Evolutionary conservation across 1,139 yeast species (phyloP).

Genomic region (Saccharomycopsis crataegensis): DNA sequence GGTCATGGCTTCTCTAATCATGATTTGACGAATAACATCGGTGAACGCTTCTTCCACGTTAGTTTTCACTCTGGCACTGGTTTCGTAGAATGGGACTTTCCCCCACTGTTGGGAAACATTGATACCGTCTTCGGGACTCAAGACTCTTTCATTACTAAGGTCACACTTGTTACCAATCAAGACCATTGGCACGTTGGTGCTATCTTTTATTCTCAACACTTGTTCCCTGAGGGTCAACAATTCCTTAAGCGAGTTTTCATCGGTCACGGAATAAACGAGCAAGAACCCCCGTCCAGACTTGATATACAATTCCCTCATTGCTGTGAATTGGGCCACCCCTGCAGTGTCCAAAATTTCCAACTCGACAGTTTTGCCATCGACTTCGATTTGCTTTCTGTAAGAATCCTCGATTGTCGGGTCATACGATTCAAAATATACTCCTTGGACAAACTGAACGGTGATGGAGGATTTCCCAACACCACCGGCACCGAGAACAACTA

Average conservation of each 20-base stretch:
- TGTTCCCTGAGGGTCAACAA: slow-evolving; percentile 79
- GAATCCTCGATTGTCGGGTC: slow-evolving; percentile 98
- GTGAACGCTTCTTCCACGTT: slow-evolving; percentile 89
- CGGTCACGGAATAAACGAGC: slow-evolving; percentile 85
- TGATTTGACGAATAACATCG: slow-evolving; percentile 83
- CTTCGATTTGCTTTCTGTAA: slow-evolving; percentile 83
- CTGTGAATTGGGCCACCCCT: slow-evolving; percentile 95
- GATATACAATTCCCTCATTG: slow-evolving; percentile 89
- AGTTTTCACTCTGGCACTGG: slow-evolving; percentile 85
- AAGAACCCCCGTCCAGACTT: slow-evolving; percentile 81
- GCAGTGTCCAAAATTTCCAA: slow-evolving; percentile 94
- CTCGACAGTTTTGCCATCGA: slow-evolving; percentile 87
- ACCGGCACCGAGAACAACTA: slow-evolving; percentile 95
- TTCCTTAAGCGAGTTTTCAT: slow-evolving; percentile 76
- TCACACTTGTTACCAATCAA: slow-evolving; percentile 87
- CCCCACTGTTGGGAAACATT: slow-evolving; percentile 82
- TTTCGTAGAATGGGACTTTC: slow-evolving; percentile 84
- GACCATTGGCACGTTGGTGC: slow-evolving; percentile 72
- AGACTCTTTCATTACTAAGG: slow-evolving; percentile 65
- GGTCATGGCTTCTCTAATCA: slow-evolving; percentile 53
- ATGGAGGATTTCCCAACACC: slow-evolving; percentile 97
- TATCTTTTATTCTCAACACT: slow-evolving; percentile 81
- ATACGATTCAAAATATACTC: slow-evolving; percentile 88
- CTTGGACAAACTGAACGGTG: slow-evolving; percentile 84
- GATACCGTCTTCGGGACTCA: slow-evolving; percentile 74